Evolutionary conservation across 2,329 filamentous ascomycete species (phyloP), one percentile per base, ranked within the genome.

Genomic region (Fusarium armeniacum): DNA sequence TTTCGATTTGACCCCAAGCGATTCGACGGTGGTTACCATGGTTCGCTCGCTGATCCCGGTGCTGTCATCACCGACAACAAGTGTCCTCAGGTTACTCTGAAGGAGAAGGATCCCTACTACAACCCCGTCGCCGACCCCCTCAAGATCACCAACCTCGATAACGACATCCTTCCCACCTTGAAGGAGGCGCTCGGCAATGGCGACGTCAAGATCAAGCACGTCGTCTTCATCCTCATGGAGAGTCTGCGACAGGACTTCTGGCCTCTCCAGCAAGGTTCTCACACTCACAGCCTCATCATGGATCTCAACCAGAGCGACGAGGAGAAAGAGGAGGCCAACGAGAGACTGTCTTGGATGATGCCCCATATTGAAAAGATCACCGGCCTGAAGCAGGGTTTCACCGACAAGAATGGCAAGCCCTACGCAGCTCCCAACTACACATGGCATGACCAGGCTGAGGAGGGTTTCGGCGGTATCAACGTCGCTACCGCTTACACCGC

Each of bases 211-310:
- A 83, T 84, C 51, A 82, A 82, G 63, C 81, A 84, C 51, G 76
- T 84, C 8, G 74, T 84, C 35, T 73, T 84, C 18, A 60, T 84
- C 4, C 79, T 82, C 16, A 77, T 84, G 44, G 83, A 84, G 64
- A 83, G 81, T 58, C 81, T 82, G 0, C 79, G 83, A 15, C 78
- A 79, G 15, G 83, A 84, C 52, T 77, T 84, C 8, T 84, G 83
- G 57, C 83, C 83, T 0, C 66, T 84, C 15, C 80, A 81, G 24
- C 80, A 81, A 53, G 76, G 76, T 3, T 82, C 79, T 3, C 72
- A 80, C n/a, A 78, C 82, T 9, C 79, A 78, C 49, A 71, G 79
- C 13, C 74, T 77, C 0, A 73, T 81, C 4, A 51, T 75, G 54
- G 67, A 71, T 11, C 51, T 61, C 9, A 70, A 69, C 61, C 61